phyloP scores from a whole-genome alignment of 805 yeast species.

The Candida silvatica region DNA sequence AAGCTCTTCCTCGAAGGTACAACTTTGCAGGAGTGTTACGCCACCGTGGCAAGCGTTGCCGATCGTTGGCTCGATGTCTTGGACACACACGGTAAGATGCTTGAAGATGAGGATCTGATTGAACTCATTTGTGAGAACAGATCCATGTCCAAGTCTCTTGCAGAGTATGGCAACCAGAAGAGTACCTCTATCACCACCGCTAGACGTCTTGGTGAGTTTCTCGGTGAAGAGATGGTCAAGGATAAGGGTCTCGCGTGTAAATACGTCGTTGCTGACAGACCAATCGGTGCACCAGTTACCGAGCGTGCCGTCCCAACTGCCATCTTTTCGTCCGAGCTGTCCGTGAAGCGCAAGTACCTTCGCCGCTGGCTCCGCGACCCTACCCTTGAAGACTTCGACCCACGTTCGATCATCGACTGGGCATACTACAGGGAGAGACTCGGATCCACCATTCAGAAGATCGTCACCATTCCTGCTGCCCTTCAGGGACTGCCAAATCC shows the following conservation, averaged over 20 bases:
- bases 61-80: slow-evolving; percentile 93
- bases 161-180: slow-evolving; percentile 83
- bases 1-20: slow-evolving; percentile 84
- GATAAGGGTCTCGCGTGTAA: slow-evolving; percentile 95
- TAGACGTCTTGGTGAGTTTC: slow-evolving; percentile 81
- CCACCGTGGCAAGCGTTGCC: slow-evolving; percentile 86
- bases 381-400: slow-evolving; percentile 71
- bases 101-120: slow-evolving; percentile 90
- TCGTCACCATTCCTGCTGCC: slow-evolving; percentile 96
- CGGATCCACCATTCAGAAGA: slow-evolving; percentile 89
- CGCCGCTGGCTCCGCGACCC: slow-evolving; percentile 85
- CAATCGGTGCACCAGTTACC: slow-evolving; percentile 81
- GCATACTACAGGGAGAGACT: slow-evolving; percentile 82
- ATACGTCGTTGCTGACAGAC: slow-evolving; percentile 80
- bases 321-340: slow-evolving; percentile 75
- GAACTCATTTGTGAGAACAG: slow-evolving; percentile 94
- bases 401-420: slow-evolving; percentile 90
- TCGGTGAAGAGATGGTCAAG: slow-evolving; percentile 94
- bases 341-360: slow-evolving; percentile 62
- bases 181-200: slow-evolving; percentile 97
- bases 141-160: slow-evolving; percentile 86
- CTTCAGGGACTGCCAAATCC: slow-evolving; percentile 83
- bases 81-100: slow-evolving; percentile 75
- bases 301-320: slow-evolving; percentile 97
- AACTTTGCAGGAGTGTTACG: slow-evolving; percentile 71